Evolutionary conservation across 2,329 filamentous ascomycete genomes (phyloP), one percentile per base, ranked within the genome.

Genomic region (Chaetomium sp.): DNA sequence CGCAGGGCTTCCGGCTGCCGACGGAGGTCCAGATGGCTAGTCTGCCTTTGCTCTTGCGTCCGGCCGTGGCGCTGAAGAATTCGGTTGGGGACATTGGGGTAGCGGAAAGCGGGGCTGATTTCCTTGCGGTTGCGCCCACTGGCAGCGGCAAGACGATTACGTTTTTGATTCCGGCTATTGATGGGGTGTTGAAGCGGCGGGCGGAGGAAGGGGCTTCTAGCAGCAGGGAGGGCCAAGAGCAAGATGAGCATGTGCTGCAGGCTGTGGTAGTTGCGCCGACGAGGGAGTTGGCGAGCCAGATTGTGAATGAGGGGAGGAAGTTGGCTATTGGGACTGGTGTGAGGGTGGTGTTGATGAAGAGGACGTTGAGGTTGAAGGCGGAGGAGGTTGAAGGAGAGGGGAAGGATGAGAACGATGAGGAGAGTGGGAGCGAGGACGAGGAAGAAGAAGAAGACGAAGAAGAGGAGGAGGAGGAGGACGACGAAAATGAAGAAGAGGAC

Each of bases 61-160:
- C 81, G 0, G 74, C 77, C 59, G 74, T 70, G 54, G 80, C 80
- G 0, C 71, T 84, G 35, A 58, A 67, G n/a, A 65, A 69, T 44
- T 64, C 69, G 10, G 69, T 68, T 4, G 71, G 68, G 33, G 66
- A 66, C 27, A 70, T 71, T 19, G 56, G 75, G 19, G 63, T 66
- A 11, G 60, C 67, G 34, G 61, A 62, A 6, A 59, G 63, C 49
- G 70, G 70, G 10, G 75, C 92, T 4, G 86, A 99, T 74, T 82
- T 99, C 41, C 72, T 99, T 60, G 89, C 89, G 0, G 85, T 97
- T 44, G 94, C 94, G 3, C 94, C 94, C 1, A 99, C 94, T 0
- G 94, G 94, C 32, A 97, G 92, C 69, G 94, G 94, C 45, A 99
- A 99, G 76, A 99, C 94, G 0, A 76, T 99, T 60, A 90, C 91